Percentiles rank a stretch among this genome's conserved stretches.
Evolutionary conservation across 495 filamentous ascomycete genomes (phyloP).

Genomic region (Penicillium nucicola): DNA sequence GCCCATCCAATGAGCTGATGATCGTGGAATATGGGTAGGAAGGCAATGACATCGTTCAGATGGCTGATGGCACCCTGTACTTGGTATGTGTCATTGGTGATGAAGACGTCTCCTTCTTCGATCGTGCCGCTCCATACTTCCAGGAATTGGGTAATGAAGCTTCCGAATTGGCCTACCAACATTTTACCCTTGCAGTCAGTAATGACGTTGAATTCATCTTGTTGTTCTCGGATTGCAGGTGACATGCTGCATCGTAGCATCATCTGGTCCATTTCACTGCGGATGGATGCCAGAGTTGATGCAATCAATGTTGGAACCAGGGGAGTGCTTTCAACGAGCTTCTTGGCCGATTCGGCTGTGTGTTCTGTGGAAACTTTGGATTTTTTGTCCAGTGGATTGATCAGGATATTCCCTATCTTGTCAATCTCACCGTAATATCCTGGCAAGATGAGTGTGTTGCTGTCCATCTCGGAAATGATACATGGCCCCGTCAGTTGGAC

Average conservation of each 20-base stretch:
- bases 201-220: slow-evolving; percentile 54
- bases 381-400: slow-evolving; percentile 29
- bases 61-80: slow-evolving; percentile 48
- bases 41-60: slow-evolving; percentile 46
- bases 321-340: slow-evolving; percentile 34
- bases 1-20: slow-evolving; percentile 44
- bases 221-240: slow-evolving; percentile 49
- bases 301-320: slow-evolving; percentile 38
- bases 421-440: slow-evolving; percentile 44
- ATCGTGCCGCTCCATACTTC: slow-evolving; percentile 42
- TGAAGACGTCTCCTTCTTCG: slow-evolving; percentile 48
- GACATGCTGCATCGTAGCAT: slow-evolving; percentile 52
- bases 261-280: slow-evolving; percentile 49
- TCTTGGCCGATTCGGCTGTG: slow-evolving; percentile 22
- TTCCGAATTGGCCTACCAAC: slow-evolving; percentile 51
- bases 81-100: slow-evolving; percentile 51
- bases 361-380: slow-evolving; percentile 4
- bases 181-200: slow-evolving; percentile 45
- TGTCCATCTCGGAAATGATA: slow-evolving; percentile 49
- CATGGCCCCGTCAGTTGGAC: slow-evolving; percentile 40
- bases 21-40: slow-evolving; percentile 45
- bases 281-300: slow-evolving; percentile 42
- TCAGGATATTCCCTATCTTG: slow-evolving; percentile 45
- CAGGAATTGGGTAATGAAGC: slow-evolving; percentile 49
- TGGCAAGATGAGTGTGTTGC: slow-evolving; percentile 48